These are phyloP conservation scores for Aphanocladium album DNA, from an alignment of 2,329 filamentous ascomycete species.

Conservation along the genomic window DNA sequence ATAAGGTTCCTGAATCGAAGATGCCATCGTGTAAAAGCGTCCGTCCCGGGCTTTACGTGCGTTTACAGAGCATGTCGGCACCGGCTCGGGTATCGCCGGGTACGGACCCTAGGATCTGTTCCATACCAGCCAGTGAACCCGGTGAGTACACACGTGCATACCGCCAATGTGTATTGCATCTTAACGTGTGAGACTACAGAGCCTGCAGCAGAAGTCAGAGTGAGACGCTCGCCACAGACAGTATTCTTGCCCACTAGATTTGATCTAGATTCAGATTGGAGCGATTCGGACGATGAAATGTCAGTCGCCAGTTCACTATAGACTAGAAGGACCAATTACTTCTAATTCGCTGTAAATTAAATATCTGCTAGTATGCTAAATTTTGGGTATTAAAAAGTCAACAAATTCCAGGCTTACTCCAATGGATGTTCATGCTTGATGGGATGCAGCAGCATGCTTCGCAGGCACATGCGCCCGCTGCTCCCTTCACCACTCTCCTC, in stretches of 20 bases:
- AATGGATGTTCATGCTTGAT: conserved; percentile 61
- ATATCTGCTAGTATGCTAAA: background rate
- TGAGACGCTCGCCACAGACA: background rate
- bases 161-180: background rate
- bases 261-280: background rate
- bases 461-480: conserved; percentile 68
- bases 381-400: background rate
- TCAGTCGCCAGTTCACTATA: background rate
- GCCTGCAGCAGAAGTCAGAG: background rate
- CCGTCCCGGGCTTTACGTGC: background rate
- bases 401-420: conserved; percentile 23
- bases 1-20: background rate
- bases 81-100: background rate
- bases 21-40: background rate
- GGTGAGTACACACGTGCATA: background rate
- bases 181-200: no score
- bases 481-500: conserved; percentile 46
- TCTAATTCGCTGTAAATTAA: background rate
- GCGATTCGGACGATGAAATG: background rate
- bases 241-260: background rate
- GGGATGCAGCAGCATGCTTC: conserved; percentile 75
- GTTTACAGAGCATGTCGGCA: background rate
- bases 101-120: background rate
- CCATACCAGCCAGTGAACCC: background rate
- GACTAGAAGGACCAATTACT: background rate